Base-by-base conservation (phyloP, 306 rosid species). In the Cucumis hystrix region DNA sequence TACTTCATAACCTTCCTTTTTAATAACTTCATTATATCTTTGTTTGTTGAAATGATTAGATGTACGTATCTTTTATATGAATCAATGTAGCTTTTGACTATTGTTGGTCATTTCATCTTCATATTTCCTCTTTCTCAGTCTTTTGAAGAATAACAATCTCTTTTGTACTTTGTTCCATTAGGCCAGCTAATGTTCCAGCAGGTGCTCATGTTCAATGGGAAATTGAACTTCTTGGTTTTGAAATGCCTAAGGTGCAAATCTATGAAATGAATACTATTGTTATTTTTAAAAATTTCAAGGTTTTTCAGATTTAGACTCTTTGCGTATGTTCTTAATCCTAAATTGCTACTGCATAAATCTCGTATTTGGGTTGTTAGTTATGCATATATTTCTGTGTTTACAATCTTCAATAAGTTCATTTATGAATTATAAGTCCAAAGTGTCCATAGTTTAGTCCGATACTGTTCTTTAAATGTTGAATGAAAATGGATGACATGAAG, bases 151-250 rank as follows among this genome's bases (percentile, higher is more conserved):
- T 72, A 59, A 83, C 68, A 47, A 77, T 78, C 63, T 13, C 21
- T 77, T 77, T 82, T 77, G 74, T 66, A 60, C 67, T 77, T 82
- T 77, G 64, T 66, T 51, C 60, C 57, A 40, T 66, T 85, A 96
- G 99, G 88, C 98, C 92, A 9, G 87, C 84, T 78, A 88, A 86
- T 85, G 91, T 96, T 75, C 97, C 96, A 59, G 97, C 88, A 82
- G 98, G 96, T 79, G 96, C 97, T 76, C 83, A 88, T 82, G 78
- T 96, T 83, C 90, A 87, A 85, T 96, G 98, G 98, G 98, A 96
- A 86, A 96, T 96, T 68, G 98, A 96, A 75, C 98, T 92, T 84
- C 92, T 96, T 75, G 92, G 93, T 74, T 96, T 92, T 82, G 99
- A 96, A 84, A 92, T 77, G 90, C 99, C 99, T 33, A 89, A 86